Evolutionary conservation across 1,284 basidiomycete genomes (phyloP), one percentile per base, ranked within the genome.

Genomic region (Schizopora paradoxa): DNA sequence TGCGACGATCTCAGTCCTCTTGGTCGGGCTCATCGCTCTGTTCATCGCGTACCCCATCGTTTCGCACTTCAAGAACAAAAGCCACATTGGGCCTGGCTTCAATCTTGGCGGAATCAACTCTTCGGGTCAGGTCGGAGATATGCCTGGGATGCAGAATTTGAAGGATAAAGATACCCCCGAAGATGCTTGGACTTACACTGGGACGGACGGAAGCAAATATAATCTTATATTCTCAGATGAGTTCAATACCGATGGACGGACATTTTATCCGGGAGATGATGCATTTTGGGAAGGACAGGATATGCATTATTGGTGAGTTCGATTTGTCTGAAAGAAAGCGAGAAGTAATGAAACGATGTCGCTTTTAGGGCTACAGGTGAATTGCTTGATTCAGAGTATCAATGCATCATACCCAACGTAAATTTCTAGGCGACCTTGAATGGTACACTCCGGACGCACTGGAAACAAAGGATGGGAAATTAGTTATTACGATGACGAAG

Each of bases 211-310:
- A 3, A 70, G 79, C 44, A 63, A 71, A n/a, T 92, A 89, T 65
- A 72, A 83, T 51, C 77, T 97, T 25, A 83, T 92, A 2, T 94
- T 93, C 63, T 91, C 85, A 47, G 94, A 98, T 64, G 94, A 98
- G 65, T 96, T 96, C 63, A 82, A 94, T 41, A 67, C 59, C 5
- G 81, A 85, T 25, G 92, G 90, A 5, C 73, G 85, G 27, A 75
- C 83, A 1, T 88, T 88, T 58, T 88, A 76, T 62, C 82, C 85
- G 11, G 85, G 86, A 1, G 85, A 89, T 52, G 86, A 88, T 62
- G 75, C 85, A 8, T 88, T 70, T 58, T 88, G 85, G 85, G 84
- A 86, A 60, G 85, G 80, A 29, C 75, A 70, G 8, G 74, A 88
- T 56, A 60, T 86, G 23, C 74, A 86, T 58, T 87, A 86, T 58